Base-by-base conservation (phyloP, 139 green algal genomes). In the Tetradesmus obliquus region DNA sequence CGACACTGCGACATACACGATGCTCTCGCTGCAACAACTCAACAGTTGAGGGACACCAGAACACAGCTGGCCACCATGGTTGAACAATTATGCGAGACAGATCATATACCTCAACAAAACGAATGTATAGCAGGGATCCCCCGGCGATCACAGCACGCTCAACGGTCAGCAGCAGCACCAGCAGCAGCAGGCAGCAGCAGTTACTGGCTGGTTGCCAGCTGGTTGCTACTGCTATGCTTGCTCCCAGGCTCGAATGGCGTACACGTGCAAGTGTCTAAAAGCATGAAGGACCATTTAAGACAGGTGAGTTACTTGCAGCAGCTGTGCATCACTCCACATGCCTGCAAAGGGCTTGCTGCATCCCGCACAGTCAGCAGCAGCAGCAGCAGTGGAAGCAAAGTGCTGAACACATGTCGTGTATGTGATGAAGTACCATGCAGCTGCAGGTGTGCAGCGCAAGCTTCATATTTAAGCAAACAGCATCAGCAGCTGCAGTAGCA, bases 261-360 rank as follows among this genome's bases (percentile, higher is more conserved):
- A 55, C 86, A 90, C 45, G 71, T 90, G 24, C 53, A 84, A 69
- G 71, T 71, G 1, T 81, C 24, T 45, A 83, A 62, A 55, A n/a
- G 22, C 8, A 90, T 90, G 86, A 58, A 51, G 71, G 86, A 90
- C 8, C 86, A 90, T 22, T 58, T 90, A 53, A n/a, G 45, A 24
- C 69, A 81, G 86, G 86, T 90, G 17, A 55, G 86, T 84, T 4
- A 17, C 10, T 4, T 84, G 79, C 79, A 58, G n/a, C n/a, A 55
- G 79, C n/a, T 84, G 76, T 83, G 6, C 8, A 51, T 83, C 22
- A 0, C 1, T 66, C 57, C 57, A 66, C 1, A 72, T 3, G 10
- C 19, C 10, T 13, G 62, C 62, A 5, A 13, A 3, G 66, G n/a
- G 60, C 60, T 71, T 10, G 60, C 60, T 71, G 60, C 15, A 71